These are phyloP conservation scores for Candida succiphila DNA, from an alignment of 805 yeast genomes.

Conservation along the genomic window DNA sequence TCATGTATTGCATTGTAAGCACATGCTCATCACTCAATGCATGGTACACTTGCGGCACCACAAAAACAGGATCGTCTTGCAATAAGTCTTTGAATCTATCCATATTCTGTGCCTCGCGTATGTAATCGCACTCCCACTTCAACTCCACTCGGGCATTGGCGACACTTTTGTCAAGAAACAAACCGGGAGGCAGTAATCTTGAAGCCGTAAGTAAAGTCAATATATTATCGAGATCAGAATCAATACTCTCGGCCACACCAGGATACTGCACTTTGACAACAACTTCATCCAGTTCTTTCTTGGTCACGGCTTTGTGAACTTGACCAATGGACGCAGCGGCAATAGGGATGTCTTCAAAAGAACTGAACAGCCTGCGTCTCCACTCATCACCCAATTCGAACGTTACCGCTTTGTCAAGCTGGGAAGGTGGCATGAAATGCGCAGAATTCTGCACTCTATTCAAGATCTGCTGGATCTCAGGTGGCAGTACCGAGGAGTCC, in stretches of 20 bases:
- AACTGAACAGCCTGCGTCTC: constrained; percentile 55
- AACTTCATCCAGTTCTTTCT: constrained; percentile 51
- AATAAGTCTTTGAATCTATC: constrained; percentile 57
- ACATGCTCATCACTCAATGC: constrained; percentile 74
- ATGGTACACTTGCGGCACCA: constrained; percentile 73
- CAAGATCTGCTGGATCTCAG: constrained; percentile 72
- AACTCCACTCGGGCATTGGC: constrained; percentile 89
- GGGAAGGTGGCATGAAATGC: constrained; percentile 92
- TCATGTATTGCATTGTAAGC: constrained; percentile 82
- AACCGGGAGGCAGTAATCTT: constrained; percentile 78
- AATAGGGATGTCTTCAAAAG: constrained; percentile 80
- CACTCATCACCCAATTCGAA: constrained; percentile 72
- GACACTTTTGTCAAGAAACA: constrained; percentile 83
- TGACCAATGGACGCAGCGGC: constrained; percentile 99
- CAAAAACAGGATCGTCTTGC: constrained; percentile 51
- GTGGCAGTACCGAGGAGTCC: constrained; percentile 76
- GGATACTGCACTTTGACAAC: constrained; percentile 97
- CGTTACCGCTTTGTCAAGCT: constrained; percentile 65
- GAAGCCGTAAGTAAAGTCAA: constrained; percentile 79
- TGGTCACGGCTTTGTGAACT: constrained; percentile 76
- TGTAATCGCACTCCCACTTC: constrained; percentile 96
- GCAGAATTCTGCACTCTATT: constrained; percentile 88
- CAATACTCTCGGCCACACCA: constrained; percentile 89
- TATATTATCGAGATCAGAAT: constrained; percentile 84
- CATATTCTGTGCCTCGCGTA: constrained; percentile 76